Base-by-base conservation (phyloP, 2,329 filamentous ascomycete species). In the Setomelanomma holmii region DNA sequence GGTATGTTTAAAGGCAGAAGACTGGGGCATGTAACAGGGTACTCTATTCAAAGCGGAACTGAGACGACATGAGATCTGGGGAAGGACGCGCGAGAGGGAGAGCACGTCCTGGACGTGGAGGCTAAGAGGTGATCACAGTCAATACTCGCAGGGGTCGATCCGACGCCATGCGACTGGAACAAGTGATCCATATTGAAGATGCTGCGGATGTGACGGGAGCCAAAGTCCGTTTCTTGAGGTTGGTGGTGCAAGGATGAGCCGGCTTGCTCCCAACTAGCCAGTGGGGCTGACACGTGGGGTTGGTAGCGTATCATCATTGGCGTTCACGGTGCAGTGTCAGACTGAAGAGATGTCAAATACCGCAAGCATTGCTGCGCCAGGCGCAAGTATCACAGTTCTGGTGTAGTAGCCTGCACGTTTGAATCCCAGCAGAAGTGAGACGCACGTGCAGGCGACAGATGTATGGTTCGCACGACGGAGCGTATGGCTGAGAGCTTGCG, bases 131-230 rank as follows among this genome's bases (percentile, higher is more conserved):
- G 47, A 56, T 22, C 35, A 42, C 38, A 51, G 41, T 44, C 39
- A 41, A 45, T 45, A 16, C 40, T 45, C 21, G 48, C 44, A 56
- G 22, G 30, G 19, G 33, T 41, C 43, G 47, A 52, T 46, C 61
- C 63, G 57, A 51, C 49, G 58, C 63, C 64, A 63, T 60, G 62
- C 63, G 48, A 58, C 43, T 52, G 62, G 63, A 50, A 57, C 51
- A 22, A 46, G 33, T 45, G 52, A 42, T 40, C 40, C 58, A 64
- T 63, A 40, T 21, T 55, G 50, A 40, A 16, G 34, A 34, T 23
- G 17, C 40, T 51, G 55, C 58, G 59, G 53, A 49, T 43, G 35
- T 40, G 10, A 49, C 45, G 54, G 61, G 58, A 51, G 45, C 49
- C 53, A 56, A 48, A 39, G 55, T 51, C 48, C 57, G 39, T 52